Evolutionary conservation across 148 eudicot species (phyloP).

Genomic region (Dianthus caryophyllus): DNA sequence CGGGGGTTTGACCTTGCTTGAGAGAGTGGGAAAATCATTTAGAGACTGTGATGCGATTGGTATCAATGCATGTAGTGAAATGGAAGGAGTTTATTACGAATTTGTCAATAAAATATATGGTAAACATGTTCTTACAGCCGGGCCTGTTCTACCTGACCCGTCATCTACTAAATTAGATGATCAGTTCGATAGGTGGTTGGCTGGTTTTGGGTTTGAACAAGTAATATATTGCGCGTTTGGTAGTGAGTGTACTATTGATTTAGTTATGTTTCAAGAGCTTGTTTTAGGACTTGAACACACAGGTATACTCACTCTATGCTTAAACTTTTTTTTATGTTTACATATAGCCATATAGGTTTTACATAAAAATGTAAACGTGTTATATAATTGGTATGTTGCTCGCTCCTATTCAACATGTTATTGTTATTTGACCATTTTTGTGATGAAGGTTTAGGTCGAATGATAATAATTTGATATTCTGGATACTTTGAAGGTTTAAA

Average conservation of each 20-base stretch:
- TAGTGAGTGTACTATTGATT: constrained; percentile 14
- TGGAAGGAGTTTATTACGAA: constrained; percentile 14
- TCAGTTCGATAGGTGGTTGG: constrained; percentile 31
- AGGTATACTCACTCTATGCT: no score
- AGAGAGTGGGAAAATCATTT: background rate
- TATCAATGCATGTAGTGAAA: constrained; percentile 15
- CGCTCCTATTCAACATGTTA: no score
- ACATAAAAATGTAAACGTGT: no score
- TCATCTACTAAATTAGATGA: constrained; percentile 23
- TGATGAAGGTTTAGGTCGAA: no score
- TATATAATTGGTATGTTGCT: no score
- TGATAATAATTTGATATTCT: no score
- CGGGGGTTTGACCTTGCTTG: background rate
- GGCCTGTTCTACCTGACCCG: constrained; percentile 29
- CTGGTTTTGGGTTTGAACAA: constrained; percentile 16
- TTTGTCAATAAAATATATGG: background rate
- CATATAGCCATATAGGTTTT: no score
- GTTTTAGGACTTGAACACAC: constrained; percentile 47
- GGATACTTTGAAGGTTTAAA: no score
- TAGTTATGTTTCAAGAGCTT: constrained; percentile 28
- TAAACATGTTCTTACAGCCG: constrained; percentile 22
- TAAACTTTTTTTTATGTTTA: no score
- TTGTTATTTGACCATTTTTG: no score
- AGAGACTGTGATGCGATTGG: constrained; percentile 19
- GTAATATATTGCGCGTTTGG: constrained; percentile 47